These are phyloP conservation scores for Pseudodiploospora longispora DNA, from an alignment of 2,329 filamentous ascomycete genomes.

Conservation along the genomic window DNA sequence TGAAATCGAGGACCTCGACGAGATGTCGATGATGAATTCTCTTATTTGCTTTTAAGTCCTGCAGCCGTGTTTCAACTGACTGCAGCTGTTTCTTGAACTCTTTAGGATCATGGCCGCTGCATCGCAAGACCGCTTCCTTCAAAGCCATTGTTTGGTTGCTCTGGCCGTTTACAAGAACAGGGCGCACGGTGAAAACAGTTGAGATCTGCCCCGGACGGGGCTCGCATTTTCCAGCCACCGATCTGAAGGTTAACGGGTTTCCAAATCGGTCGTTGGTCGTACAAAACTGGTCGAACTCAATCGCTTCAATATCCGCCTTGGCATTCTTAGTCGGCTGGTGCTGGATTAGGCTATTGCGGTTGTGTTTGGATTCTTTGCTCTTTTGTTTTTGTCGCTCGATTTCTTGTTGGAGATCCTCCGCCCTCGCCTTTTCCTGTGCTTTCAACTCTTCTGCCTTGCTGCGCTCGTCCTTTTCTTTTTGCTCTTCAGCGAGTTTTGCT, in stretches of 20 bases:
- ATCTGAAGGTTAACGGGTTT: slow-evolving; percentile 59
- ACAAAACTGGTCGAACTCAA: slow-evolving; percentile 62
- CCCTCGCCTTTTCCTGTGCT: slow-evolving; percentile 63
- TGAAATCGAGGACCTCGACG: slow-evolving; percentile 74
- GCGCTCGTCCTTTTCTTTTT: slow-evolving; percentile 44
- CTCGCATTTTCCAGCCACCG: slow-evolving; percentile 61
- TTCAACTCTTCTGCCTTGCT: slow-evolving; percentile 48
- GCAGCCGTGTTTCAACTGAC: slow-evolving; percentile 66
- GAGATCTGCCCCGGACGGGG: slow-evolving; percentile 59
- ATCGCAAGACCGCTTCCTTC: slow-evolving; percentile 59
- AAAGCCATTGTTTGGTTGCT: slow-evolving; percentile 60
- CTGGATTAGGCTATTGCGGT: slow-evolving; percentile 34
- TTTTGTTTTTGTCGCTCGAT: slow-evolving; percentile 58
- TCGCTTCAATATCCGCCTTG: slow-evolving; percentile 20
- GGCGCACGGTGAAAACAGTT: slow-evolving; percentile 63
- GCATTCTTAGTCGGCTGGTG: slow-evolving; percentile 19
- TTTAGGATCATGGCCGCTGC: slow-evolving; percentile 47
- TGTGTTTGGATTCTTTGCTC: slow-evolving; percentile 55
- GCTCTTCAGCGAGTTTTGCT: slow-evolving; percentile 50
- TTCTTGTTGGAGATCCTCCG: slow-evolving; percentile 65
- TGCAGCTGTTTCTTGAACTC: slow-evolving; percentile 71
- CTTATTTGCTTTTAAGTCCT: slow-evolving; percentile 65
- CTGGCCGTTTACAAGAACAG: slow-evolving; percentile 48
- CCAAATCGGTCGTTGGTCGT: slow-evolving; percentile 54
- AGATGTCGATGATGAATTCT: slow-evolving; percentile 68